Percentiles rank a stretch among this genome's conserved stretches.
Conservation (phyloP, 2,329 filamentous ascomycete species). For the Cladophialophora immunda region DNA sequence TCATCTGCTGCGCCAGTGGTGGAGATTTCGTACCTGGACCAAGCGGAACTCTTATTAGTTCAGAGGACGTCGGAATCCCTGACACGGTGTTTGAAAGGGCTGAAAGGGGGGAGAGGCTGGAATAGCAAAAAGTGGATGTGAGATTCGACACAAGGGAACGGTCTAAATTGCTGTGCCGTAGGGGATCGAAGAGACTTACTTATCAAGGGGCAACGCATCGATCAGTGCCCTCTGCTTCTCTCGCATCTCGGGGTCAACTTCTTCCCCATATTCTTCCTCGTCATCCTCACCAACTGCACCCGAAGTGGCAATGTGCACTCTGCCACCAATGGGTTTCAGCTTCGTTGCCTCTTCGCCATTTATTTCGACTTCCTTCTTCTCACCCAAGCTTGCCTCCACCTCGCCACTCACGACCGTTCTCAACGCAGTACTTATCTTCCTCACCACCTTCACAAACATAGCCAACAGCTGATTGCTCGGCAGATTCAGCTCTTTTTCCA, state of each 20-base stretch:
- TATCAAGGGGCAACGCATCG: conserved; percentile 86
- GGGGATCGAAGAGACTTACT: conserved; percentile 62
- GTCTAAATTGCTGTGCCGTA: not conserved
- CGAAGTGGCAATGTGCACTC: conserved; percentile 10
- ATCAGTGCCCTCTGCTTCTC: conserved; percentile 88
- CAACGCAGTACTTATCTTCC: conserved; percentile 85
- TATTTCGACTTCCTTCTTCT: conserved; percentile 51
- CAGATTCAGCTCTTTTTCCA: conserved; percentile 80
- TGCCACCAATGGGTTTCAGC: conserved; percentile 24
- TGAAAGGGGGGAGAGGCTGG: not conserved
- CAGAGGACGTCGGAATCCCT: conserved; percentile 38
- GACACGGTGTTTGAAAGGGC: not conserved
- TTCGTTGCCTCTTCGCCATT: conserved; percentile 45
- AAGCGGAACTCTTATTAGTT: conserved; percentile 49
- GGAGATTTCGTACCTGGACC: conserved; percentile 54
- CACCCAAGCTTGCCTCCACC: conserved; percentile 72
- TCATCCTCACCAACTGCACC: conserved; percentile 56
- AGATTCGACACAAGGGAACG: not conserved
- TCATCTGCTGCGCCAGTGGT: conserved; percentile 53
- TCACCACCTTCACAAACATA: conserved; percentile 96
- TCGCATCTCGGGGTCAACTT: conserved; percentile 74
- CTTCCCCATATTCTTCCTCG: conserved; percentile 81
- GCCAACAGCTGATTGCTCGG: conserved; percentile 82
- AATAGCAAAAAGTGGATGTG: not conserved
- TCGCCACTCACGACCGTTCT: conserved; percentile 76